Conservation (phyloP, 306 rosid species). For the Hippophae tibetana region DNA sequence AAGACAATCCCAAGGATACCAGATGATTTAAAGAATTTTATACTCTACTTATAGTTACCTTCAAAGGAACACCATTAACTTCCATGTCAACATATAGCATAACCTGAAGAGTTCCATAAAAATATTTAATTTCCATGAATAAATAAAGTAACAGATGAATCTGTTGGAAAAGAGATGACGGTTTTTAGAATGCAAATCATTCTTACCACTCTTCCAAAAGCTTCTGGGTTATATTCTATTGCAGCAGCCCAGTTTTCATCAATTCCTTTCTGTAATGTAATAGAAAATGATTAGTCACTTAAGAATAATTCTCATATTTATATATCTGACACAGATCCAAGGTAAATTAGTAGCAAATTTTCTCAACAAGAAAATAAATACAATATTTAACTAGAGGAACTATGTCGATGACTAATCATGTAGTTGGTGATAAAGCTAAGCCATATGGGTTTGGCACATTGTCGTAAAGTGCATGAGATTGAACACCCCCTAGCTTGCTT, state of each 20-base stretch:
- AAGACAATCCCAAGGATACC: not conserved
- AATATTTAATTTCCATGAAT: not conserved
- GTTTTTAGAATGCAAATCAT: constrained; percentile 13
- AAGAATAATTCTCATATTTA: not conserved
- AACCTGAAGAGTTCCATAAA: constrained; percentile 40
- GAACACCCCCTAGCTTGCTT: too few species aligned
- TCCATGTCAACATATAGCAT: constrained; percentile 99
- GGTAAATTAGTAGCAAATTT: too few species aligned
- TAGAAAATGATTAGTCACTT: constrained; percentile 14
- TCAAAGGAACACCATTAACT: constrained; percentile 87
- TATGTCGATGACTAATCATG: too few species aligned
- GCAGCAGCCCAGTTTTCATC: constrained; percentile 99
- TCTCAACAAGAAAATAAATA: too few species aligned
- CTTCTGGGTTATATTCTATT: constrained; percentile 90
- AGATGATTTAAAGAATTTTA: constrained; percentile 4
- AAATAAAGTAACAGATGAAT: not conserved
- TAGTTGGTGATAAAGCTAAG: too few species aligned
- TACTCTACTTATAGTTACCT: constrained; percentile 37
- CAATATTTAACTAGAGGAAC: too few species aligned
- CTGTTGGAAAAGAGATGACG: not conserved
- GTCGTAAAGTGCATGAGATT: too few species aligned
- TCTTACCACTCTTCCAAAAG: constrained; percentile 94
- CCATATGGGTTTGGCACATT: too few species aligned
- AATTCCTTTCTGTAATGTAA: constrained; percentile 70
- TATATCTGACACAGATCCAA: too few species aligned